Evolutionary conservation across 2,329 filamentous ascomycete species (phyloP).

Genomic region (Aspergillus terreus): DNA sequence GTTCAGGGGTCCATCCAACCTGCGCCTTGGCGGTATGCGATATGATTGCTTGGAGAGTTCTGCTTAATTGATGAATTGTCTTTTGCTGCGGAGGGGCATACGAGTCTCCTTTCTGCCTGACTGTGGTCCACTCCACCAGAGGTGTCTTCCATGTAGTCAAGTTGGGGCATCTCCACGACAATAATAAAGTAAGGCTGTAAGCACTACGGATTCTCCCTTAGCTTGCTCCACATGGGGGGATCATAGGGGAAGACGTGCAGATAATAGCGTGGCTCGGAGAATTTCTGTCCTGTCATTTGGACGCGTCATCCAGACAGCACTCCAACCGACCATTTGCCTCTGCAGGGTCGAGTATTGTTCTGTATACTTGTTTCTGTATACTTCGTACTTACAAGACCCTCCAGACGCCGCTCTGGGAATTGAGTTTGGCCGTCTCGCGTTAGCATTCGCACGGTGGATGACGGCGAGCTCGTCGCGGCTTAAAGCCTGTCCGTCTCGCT

Average conservation of each 20-base stretch:
- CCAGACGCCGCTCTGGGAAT: not conserved
- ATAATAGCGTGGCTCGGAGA: constrained; percentile 9
- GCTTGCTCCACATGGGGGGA: not conserved
- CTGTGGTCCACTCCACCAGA: no score
- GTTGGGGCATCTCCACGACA: not conserved
- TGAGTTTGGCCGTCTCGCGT: not conserved
- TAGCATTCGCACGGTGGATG: not conserved
- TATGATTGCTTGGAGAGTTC: no score
- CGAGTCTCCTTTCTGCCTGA: no score
- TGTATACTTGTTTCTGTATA: not conserved
- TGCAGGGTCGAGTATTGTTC: not conserved
- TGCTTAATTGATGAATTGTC: no score
- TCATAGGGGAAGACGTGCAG: not conserved
- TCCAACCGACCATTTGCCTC: not conserved
- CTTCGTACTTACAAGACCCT: not conserved
- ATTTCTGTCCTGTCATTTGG: constrained; percentile 1
- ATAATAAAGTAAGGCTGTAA: not conserved
- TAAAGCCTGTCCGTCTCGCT: not conserved
- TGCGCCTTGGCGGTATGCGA: not conserved
- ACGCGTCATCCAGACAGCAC: not conserved
- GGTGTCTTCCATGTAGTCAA: not conserved
- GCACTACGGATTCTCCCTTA: not conserved
- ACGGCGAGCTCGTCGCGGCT: not conserved
- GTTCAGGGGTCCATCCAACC: not conserved
- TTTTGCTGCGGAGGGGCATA: no score